Evolutionary conservation across 768 basidiomycete genomes (phyloP).

Genomic region (Fomitopsis serialis): DNA sequence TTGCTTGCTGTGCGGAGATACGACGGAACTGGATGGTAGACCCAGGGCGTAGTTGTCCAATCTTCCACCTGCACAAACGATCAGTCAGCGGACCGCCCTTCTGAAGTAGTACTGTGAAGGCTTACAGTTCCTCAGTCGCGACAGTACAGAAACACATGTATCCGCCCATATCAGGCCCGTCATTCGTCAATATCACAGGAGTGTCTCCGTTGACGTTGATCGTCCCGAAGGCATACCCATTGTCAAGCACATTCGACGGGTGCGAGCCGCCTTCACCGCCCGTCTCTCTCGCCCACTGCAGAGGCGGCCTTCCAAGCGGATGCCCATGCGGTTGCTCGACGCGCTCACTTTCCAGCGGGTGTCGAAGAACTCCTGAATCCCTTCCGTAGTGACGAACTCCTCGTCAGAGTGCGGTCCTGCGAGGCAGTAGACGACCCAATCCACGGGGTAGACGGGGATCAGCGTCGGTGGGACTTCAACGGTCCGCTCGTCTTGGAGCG

Average conservation of each 20-base stretch:
- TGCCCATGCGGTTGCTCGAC: conserved; percentile 59
- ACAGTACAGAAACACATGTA: conserved; percentile 54
- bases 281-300: conserved; percentile 48
- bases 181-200: conserved; percentile 57
- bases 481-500: conserved; percentile 13
- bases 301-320: conserved; percentile 49
- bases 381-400: conserved; percentile 45
- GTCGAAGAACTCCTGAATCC: conserved; percentile 44
- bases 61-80: conserved; percentile 52
- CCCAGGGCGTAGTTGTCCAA: conserved; percentile 61
- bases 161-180: conserved; percentile 62
- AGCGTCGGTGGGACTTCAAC: conserved; percentile 22
- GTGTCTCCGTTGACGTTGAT: conserved; percentile 68
- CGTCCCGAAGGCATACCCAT: conserved; percentile 49
- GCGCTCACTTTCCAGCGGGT: conserved; percentile 49
- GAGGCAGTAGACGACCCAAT: conserved; percentile 52
- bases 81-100: neutral
- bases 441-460: conserved; percentile 39
- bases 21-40: conserved; percentile 47
- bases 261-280: conserved; percentile 69
- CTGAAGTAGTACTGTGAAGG: neutral
- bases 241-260: conserved; percentile 62
- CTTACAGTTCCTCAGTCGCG: conserved; percentile 45
- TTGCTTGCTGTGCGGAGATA: conserved; percentile 38
- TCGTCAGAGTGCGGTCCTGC: conserved; percentile 60